Evolutionary conservation across 78 protist species (phyloP), one percentile per base, ranked within the genome.

Genomic region (Creolimax fragrantissima): DNA sequence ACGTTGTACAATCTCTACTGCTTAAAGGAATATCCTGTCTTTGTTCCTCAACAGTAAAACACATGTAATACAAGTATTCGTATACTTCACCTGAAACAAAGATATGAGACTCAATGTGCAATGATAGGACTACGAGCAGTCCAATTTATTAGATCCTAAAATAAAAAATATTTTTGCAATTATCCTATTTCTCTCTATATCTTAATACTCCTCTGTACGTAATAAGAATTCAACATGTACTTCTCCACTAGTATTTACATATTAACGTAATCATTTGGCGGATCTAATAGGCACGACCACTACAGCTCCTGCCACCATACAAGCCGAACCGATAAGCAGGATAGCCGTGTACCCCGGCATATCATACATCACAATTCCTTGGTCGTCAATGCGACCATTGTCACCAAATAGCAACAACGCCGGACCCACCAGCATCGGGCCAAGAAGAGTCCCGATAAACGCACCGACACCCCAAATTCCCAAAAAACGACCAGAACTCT

Each of bases 391-490:
- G 7, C 37, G 44, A n/a, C 47, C 90, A 7, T n/a, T 6, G 85
- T 88, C 90, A 17, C 90, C 90, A 88, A 88, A 88, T 35, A 88
- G 43, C 90, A 88, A 5, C 5, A 88, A 74, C 7, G 44, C 11
- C 6, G 90, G 90, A 32, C 90, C 90, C 5, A 88, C 7, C 17
- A 88, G 11, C 67, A 88, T 7, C 11, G 90, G 90, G 5, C 90
- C 90, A 36, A 88, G 11, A 7, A 88, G 11, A 24, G 90, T 88
- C 5, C 90, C 90, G 37, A 88, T 6, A 36, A 88, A 88, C 37
- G 90, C 90, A 45, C 45, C 90, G 7, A 88, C 90, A 84, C 90
- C 90, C 90, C 90, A 88, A 32, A 88, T 11, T 6, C 90, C 90
- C 90, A 88, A 35, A 88, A 36, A 88, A 5, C 90, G 47, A 36